Evolutionary conservation across 225 moss, liverwort and hornwort genomes (phyloP), one percentile per base, ranked within the genome.

Genomic region (Pseudisothecium myosuroides): DNA sequence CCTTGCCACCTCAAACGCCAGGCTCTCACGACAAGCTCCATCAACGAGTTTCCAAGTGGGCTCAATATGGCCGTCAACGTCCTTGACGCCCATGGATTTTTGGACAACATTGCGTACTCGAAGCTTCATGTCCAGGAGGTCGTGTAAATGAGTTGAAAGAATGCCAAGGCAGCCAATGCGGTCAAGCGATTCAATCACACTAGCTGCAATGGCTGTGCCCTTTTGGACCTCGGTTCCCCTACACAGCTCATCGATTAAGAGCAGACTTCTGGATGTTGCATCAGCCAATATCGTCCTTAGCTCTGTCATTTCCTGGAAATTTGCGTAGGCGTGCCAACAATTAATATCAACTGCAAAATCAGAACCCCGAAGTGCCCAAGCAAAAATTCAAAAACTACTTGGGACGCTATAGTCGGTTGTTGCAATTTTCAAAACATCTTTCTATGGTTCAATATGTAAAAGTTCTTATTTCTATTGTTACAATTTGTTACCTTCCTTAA

Each of bases 141-240:
- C 99, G 71, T 99, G 99, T 88, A 99, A 90, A 85, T 99, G 99
- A 12, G 99, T 99, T 37, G 99, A 99, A 60, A 99, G 96, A 28
- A 97, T 93, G 67, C 99, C 99, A 56, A 95, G 89, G 91, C 99
- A 99, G 65, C 96, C 93, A 55, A 96, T 88, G 31, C 89, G 89
- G 85, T 99, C 99, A 27, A 99, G 95, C 32, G 94, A 95, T 84
- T 99, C 99, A 47, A 99, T 89, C 78, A 99, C 99, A 88, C 99
- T 99, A 5, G 97, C 99, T 18, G 96, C 99, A 67, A 97, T 95
- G 83, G 92, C 96, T 32, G 99, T 97, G 72, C 99, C 99, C 91
- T 99, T 99, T 45, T 94, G 96, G 28, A 99, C 99, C 92, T 99
- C 99, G 28, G 99, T 99, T 58, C 99, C 99, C 86, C 97, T 93